Base-by-base conservation (phyloP, 2,329 filamentous ascomycete species). In the Coleophoma crateriformis region DNA sequence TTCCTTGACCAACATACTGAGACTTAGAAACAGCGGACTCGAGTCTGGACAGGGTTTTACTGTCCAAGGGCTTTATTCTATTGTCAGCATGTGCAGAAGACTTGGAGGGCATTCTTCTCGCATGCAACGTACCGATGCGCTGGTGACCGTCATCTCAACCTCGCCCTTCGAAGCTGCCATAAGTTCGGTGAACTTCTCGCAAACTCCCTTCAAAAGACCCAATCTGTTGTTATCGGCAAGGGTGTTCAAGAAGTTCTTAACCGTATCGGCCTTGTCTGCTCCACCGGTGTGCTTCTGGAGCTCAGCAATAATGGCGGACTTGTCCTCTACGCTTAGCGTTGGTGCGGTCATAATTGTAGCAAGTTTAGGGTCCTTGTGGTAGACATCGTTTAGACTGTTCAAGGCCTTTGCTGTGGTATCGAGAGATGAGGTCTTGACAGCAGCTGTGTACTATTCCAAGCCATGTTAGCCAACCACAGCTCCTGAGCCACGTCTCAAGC, bases 171-270 rank as follows among this genome's bases (percentile, higher is more conserved):
- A 78, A 58, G 94, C 94, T 64, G 89, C 83, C 79, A 97, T 95
- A 65, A 99, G 76, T 68, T 85, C 79, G 59, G 68, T 78, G 66
- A 96, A 99, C 82, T 97, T 96, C 67, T 87, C 82, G 68, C 83
- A 85, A 57, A 97, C 86, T 62, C 85, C 84, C 71, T 85, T 79
- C 55, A 99, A 80, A 56, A 94, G 77, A 58, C 85, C 84, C 61
- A 99, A 79, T 61, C 94, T 84, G 84, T 99, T 99, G 84, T 99
- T 95, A 77, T 94, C 89, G 60, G 94, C 92, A 51, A 99, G 82
- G 50, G 92, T 88, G 50, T 77, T 68, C 62, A 99, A 82, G 78
- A 99, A 91, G 82, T 96, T 95, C 84, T 94, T 90, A 71, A 97
- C 76, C 56, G 91, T 89, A 67, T 88, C 83, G 68, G 73, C 76